A percentile compares a stretch with the other conserved stretches of the same genome.
These are phyloP conservation scores for Strobilomyces echinocephalus DNA, from an alignment of 768 basidiomycete genomes.

Conservation along the genomic window DNA sequence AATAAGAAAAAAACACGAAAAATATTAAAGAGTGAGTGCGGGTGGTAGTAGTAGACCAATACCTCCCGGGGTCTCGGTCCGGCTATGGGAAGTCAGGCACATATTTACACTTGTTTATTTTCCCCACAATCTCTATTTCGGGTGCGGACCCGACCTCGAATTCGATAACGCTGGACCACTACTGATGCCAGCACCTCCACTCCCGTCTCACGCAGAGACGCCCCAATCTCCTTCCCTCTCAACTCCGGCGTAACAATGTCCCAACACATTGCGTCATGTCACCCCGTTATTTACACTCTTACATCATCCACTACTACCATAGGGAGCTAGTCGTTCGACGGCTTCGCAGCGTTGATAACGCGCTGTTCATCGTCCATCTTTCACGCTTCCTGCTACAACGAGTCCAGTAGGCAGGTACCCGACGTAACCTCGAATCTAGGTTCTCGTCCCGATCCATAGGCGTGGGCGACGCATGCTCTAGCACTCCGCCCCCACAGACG, in stretches of 20 bases:
- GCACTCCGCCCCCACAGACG: background rate
- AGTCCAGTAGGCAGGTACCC: too few species aligned
- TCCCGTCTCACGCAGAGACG: background rate
- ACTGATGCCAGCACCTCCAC: background rate
- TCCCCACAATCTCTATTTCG: slow-evolving; percentile 23
- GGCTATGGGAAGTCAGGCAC: slow-evolving; percentile 29
- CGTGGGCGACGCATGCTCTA: background rate
- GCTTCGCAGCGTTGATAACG: background rate
- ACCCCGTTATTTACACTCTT: background rate
- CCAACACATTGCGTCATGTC: background rate
- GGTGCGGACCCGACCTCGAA: slow-evolving; percentile 15
- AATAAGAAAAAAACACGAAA: background rate
- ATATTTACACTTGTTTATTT: slow-evolving; percentile 14
- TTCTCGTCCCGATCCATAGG: too few species aligned
- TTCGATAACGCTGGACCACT: background rate
- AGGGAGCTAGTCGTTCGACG: background rate
- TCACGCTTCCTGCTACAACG: background rate
- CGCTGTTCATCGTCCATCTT: background rate
- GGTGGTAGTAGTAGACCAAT: slow-evolving; percentile 1
- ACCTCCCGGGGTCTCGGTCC: slow-evolving; percentile 32
- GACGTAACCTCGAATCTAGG: too few species aligned
- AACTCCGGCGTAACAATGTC: background rate
- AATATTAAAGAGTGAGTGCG: background rate
- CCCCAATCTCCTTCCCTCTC: background rate
- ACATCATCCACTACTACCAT: background rate